These are phyloP conservation scores for Chenopodium formosanum DNA, from an alignment of 148 eudicot species.

Conservation along the genomic window DNA sequence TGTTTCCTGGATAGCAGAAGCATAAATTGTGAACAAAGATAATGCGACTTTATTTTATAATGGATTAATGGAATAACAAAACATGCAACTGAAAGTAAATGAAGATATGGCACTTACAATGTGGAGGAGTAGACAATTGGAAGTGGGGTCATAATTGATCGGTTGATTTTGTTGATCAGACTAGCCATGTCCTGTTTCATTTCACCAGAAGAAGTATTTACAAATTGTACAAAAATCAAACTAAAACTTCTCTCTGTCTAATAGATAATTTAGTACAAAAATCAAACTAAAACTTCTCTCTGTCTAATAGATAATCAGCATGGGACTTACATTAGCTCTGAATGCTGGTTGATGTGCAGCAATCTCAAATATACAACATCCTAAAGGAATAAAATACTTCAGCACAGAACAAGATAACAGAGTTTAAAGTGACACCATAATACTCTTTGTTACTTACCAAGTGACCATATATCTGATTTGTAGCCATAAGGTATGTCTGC, in stretches of 20 bases:
- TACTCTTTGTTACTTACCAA: slow-evolving; percentile 48
- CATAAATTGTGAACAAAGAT: background rate
- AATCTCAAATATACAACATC: slow-evolving; percentile 97
- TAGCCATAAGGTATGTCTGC: slow-evolving; percentile 82
- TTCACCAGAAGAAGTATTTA: background rate
- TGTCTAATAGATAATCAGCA: background rate
- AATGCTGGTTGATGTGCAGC: slow-evolving; percentile 93
- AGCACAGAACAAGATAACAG: background rate
- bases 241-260: background rate
- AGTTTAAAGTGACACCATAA: background rate
- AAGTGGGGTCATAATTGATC: slow-evolving; percentile 72
- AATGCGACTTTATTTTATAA: background rate
- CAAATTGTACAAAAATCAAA: background rate
- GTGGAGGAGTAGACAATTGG: slow-evolving; percentile 74
- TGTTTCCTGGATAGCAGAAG: slow-evolving; percentile 60
- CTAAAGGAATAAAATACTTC: slow-evolving; percentile 33
- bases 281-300: background rate
- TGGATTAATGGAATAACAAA: background rate
- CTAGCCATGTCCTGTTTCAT: slow-evolving; percentile 72
- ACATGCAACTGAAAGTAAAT: slow-evolving; percentile 9
- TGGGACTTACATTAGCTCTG: slow-evolving; percentile 72
- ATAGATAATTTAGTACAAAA: background rate
- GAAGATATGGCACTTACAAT: slow-evolving; percentile 51
- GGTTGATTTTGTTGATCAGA: slow-evolving; percentile 85
- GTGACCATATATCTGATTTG: slow-evolving; percentile 95